Percentiles rank a stretch among this genome's conserved stretches.
phyloP scores from a whole-genome alignment of 192 early-diverging fungal genomes.

The Coemansia sp. region DNA sequence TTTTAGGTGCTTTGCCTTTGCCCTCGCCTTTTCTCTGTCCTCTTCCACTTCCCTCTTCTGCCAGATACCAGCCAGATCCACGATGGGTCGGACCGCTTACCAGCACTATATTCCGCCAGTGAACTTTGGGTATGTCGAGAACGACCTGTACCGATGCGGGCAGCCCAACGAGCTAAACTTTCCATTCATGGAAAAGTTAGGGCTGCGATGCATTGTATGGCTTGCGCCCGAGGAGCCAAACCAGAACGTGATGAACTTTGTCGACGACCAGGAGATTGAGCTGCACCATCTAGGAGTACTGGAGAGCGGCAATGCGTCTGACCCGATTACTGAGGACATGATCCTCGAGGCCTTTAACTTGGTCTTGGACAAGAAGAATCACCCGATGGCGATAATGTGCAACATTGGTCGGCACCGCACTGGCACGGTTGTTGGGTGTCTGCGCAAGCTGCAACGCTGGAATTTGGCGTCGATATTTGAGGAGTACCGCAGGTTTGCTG shows the following conservation, averaged over 20 bases:
- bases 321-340: conserved; percentile 97
- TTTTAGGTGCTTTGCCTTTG: background rate
- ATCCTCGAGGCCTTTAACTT: conserved; percentile 86
- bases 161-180: conserved; percentile 99
- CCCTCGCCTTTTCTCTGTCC: background rate
- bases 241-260: conserved; percentile 91
- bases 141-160: conserved; percentile 92
- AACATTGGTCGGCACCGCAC: conserved; percentile 96
- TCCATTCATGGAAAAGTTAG: conserved; percentile 96
- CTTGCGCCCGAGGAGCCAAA: conserved; percentile 97
- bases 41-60: background rate
- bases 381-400: conserved; percentile 98
- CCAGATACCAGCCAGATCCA: background rate
- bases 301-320: conserved; percentile 86
- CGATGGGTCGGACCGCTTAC: conserved; percentile 46
- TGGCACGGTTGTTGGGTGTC: conserved; percentile 97
- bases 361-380: conserved; percentile 82
- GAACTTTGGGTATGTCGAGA: conserved; percentile 98
- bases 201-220: conserved; percentile 90
- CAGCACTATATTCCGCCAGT: conserved; percentile 55
- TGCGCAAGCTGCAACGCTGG: conserved; percentile 97
- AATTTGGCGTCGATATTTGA: conserved; percentile 98
- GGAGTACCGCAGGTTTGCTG: conserved; percentile 94
- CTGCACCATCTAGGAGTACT: conserved; percentile 88
- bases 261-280: conserved; percentile 97